Evolutionary conservation across 1,284 basidiomycete genomes (phyloP).

Genomic region (Marasmius sp.): DNA sequence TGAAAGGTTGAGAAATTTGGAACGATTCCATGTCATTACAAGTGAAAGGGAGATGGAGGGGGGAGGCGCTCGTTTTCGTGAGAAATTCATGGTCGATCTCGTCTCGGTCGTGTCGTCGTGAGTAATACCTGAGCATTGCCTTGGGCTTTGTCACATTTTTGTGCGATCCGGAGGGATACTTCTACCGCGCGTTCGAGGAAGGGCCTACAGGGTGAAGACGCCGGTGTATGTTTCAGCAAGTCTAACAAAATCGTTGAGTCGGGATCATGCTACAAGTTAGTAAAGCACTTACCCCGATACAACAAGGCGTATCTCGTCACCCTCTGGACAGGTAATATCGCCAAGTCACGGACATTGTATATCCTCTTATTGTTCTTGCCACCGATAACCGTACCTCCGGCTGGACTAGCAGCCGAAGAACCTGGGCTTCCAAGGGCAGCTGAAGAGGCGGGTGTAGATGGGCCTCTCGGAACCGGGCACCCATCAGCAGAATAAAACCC

Average conservation of each 20-base stretch:
- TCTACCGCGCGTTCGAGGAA: conserved; percentile 27
- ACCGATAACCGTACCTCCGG: neutral
- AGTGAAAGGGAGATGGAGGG: too few relatives aligned
- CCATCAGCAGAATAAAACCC: neutral
- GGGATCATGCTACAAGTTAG: neutral
- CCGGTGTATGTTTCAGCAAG: conserved; percentile 25
- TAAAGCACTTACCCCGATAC: conserved; percentile 28
- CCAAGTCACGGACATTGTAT: conserved; percentile 30
- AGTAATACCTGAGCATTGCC: conserved; percentile 22
- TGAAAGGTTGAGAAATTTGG: too few relatives aligned
- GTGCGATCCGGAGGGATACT: conserved; percentile 25
- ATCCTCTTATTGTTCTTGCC: conserved; percentile 6
- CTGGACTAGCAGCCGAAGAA: too few relatives aligned
- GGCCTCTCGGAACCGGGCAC: neutral
- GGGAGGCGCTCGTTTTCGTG: too few relatives aligned
- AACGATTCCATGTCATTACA: too few relatives aligned
- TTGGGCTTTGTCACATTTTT: conserved; percentile 31
- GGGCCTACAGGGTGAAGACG: conserved; percentile 19
- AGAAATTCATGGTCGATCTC: neutral
- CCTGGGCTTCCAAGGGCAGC: neutral
- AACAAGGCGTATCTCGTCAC: conserved; percentile 33
- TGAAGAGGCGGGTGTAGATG: neutral
- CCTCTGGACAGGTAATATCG: conserved; percentile 33
- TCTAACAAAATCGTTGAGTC: conserved; percentile 18
- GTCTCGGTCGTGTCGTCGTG: neutral